phyloP scores from a whole-genome alignment of 495 filamentous ascomycete species.

The Penicillium roqueforti region DNA sequence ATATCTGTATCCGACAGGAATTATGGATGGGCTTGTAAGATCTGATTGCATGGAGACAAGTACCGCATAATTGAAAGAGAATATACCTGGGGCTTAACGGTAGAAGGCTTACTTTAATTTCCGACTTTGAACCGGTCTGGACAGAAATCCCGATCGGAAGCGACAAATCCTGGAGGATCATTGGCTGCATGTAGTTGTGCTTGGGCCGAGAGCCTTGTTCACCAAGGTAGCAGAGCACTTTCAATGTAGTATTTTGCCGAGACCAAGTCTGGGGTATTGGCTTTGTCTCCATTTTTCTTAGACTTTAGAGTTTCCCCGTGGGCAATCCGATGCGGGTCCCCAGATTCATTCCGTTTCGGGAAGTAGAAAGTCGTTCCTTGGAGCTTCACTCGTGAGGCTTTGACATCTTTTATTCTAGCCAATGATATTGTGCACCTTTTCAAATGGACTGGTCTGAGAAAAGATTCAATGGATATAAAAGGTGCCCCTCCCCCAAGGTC shows the following conservation, averaged over 20 bases:
- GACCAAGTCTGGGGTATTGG: background rate
- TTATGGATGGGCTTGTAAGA: background rate
- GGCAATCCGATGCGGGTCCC: background rate
- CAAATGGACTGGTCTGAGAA: slow-evolving; percentile 9
- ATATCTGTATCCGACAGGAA: background rate
- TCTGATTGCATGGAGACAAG: background rate
- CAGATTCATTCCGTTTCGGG: slow-evolving; percentile 2
- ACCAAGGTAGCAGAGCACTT: background rate
- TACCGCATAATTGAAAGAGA: background rate
- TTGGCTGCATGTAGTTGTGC: background rate
- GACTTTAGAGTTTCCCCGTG: background rate
- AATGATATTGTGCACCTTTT: slow-evolving; percentile 2
- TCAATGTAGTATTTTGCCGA: background rate
- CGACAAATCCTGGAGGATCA: background rate
- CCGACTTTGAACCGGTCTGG: background rate
- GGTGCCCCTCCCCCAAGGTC: background rate
- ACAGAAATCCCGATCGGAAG: background rate
- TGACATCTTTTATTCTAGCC: slow-evolving; percentile 2
- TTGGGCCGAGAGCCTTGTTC: background rate
- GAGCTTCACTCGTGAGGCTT: no score
- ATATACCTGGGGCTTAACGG: background rate
- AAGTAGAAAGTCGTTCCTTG: no score
- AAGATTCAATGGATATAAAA: slow-evolving; percentile 12
- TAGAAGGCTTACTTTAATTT: background rate
- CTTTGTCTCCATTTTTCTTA: background rate